Evolutionary conservation across 2,329 filamentous ascomycete species (phyloP).

Genomic region (Ophiosphaerella narmari): DNA sequence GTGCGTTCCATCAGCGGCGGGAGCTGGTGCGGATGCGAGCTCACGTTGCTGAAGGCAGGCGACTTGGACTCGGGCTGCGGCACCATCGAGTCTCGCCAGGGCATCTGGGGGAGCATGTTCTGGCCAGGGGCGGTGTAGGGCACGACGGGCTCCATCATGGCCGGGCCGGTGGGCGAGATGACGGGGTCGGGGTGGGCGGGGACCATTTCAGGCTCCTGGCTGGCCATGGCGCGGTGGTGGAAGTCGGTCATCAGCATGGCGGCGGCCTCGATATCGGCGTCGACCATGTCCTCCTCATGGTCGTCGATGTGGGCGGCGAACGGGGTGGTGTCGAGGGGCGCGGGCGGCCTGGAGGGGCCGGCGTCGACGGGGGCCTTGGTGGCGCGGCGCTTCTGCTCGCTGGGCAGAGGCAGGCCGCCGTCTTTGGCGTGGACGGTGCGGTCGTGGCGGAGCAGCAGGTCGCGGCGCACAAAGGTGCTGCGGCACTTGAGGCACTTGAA

Average conservation of each 20-base stretch:
- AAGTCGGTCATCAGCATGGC: constrained; percentile 99
- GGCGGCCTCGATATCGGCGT: constrained; percentile 95
- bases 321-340: constrained; percentile 79
- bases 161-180: constrained; percentile 72
- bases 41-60: constrained; percentile 63
- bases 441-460: constrained; percentile 94
- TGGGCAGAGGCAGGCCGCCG: constrained; percentile 89
- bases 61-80: constrained; percentile 75
- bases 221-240: constrained; percentile 89
- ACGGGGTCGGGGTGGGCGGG: constrained; percentile 64
- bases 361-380: constrained; percentile 62
- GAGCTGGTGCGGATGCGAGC: constrained; percentile 65
- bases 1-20: constrained; percentile 71
- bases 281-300: constrained; percentile 86
- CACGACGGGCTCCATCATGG: constrained; percentile 77
- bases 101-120: constrained; percentile 81
- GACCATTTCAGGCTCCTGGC: constrained; percentile 64
- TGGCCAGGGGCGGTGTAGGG: constrained; percentile 71
- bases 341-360: constrained; percentile 72
- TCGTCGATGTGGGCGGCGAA: constrained; percentile 94
- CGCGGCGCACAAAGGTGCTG: constrained; percentile 96
- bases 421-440: constrained; percentile 98
- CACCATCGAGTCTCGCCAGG: constrained; percentile 92
- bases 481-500: constrained; percentile 99
- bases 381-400: constrained; percentile 86